Percentiles rank a stretch among this genome's conserved stretches.
phyloP scores from a whole-genome alignment of 1,284 basidiomycete genomes.

The Cryptococcus neoformans region DNA sequence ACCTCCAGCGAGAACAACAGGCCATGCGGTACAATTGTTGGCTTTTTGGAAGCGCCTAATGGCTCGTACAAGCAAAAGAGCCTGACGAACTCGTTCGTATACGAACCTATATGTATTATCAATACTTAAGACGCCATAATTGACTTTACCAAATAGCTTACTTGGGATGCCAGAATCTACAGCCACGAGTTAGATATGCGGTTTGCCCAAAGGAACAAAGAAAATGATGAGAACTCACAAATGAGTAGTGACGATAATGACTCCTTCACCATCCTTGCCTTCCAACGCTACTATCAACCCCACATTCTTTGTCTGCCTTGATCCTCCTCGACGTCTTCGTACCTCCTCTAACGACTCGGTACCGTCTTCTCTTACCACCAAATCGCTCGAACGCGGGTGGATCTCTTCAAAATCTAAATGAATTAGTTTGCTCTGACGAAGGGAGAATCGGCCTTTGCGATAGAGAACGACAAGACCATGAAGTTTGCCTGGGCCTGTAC shows the following conservation, averaged over 20 bases:
- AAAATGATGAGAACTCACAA: slow-evolving; percentile 31
- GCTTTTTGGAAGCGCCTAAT: slow-evolving; percentile 59
- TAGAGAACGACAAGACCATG: slow-evolving; percentile 82
- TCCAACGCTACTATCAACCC: slow-evolving; percentile 68
- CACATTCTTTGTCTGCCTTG: slow-evolving; percentile 78
- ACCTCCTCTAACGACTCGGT: no score
- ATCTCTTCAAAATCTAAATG: slow-evolving; percentile 63
- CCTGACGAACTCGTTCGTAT: slow-evolving; percentile 78
- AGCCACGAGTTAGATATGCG: neutral
- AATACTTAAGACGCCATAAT: slow-evolving; percentile 1
- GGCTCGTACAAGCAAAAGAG: slow-evolving; percentile 61
- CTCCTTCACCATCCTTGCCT: slow-evolving; percentile 48
- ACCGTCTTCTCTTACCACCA: slow-evolving; percentile 21
- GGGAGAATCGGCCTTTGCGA: slow-evolving; percentile 56
- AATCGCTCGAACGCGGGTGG: slow-evolving; percentile 15
- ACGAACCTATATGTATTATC: slow-evolving; percentile 46
- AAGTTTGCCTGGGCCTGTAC: slow-evolving; percentile 65
- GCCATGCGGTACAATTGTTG: slow-evolving; percentile 59
- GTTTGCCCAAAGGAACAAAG: neutral
- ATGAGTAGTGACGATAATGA: slow-evolving; percentile 67
- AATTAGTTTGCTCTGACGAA: slow-evolving; percentile 54
- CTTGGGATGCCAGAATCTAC: slow-evolving; percentile 86
- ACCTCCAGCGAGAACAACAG: slow-evolving; percentile 82
- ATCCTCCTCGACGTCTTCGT: slow-evolving; percentile 44
- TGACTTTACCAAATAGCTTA: slow-evolving; percentile 31